Evolutionary conservation across 2,329 filamentous ascomycete genomes (phyloP).

Genomic region (Penicillium sp.): DNA sequence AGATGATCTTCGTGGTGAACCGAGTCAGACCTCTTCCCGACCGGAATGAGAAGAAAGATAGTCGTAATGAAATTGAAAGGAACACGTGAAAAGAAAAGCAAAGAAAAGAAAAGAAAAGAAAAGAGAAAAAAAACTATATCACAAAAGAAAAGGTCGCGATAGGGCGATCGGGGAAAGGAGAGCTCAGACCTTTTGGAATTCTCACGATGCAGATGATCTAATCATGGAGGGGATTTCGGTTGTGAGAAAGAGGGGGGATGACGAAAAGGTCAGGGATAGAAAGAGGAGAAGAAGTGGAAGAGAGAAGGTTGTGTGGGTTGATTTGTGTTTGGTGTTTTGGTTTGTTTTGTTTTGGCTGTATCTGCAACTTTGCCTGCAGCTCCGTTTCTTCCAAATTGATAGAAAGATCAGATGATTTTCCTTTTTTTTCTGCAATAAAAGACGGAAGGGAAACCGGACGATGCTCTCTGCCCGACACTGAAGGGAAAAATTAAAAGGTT

Average conservation of each 20-base stretch:
- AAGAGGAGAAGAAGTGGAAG: neutral
- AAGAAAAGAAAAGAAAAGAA: neutral
- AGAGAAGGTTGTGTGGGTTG: neutral
- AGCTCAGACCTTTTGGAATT: conserved; percentile 15
- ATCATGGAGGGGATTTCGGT: conserved; percentile 5
- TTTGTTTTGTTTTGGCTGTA: neutral
- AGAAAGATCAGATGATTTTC: neutral
- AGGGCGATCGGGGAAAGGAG: neutral
- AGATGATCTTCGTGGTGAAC: neutral
- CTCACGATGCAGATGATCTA: conserved; percentile 11
- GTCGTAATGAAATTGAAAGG: neutral
- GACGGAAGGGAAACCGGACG: neutral
- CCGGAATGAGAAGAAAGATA: neutral
- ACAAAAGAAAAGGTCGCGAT: neutral
- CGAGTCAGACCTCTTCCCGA: neutral
- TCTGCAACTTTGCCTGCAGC: neutral
- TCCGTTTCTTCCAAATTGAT: neutral
- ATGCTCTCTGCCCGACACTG: neutral
- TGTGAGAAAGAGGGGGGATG: neutral
- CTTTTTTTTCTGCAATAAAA: neutral
- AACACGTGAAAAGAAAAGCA: neutral
- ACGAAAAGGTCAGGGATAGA: neutral
- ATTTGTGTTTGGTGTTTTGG: neutral
- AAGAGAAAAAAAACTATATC: neutral
- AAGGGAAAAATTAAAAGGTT: neutral